These are phyloP conservation scores for Daldinia loculata DNA, from an alignment of 495 filamentous ascomycete species.

Conservation along the genomic window DNA sequence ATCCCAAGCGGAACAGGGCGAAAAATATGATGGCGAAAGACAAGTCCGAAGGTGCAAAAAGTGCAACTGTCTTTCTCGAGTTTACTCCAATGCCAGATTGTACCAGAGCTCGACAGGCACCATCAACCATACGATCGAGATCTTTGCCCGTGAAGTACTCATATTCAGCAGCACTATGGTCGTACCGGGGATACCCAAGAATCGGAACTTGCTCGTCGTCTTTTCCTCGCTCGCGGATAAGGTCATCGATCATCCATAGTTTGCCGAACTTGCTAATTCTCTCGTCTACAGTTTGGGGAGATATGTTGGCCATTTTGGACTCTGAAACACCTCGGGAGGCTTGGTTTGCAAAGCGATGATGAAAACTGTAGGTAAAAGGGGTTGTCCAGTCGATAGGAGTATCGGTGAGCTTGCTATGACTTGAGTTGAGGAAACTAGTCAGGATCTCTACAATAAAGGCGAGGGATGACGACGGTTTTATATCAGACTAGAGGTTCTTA, in stretches of 20 bases:
- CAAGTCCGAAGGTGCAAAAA: slow-evolving; percentile 64
- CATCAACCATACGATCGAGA: slow-evolving; percentile 63
- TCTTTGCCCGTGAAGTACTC: slow-evolving; percentile 62
- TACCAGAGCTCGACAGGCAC: slow-evolving; percentile 45
- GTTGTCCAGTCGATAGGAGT: not conserved
- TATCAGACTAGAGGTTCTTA: not conserved
- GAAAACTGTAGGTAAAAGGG: not conserved
- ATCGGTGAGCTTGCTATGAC: not conserved
- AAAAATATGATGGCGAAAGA: slow-evolving; percentile 66
- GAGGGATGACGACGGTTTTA: not conserved
- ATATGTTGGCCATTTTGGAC: slow-evolving; percentile 43
- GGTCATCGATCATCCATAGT: slow-evolving; percentile 59
- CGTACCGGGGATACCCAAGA: slow-evolving; percentile 59
- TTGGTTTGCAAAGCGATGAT: not conserved
- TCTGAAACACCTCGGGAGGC: not conserved
- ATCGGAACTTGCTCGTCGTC: slow-evolving; percentile 61
- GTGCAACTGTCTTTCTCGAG: slow-evolving; percentile 55
- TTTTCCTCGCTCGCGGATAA: slow-evolving; percentile 59
- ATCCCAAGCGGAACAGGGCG: slow-evolving; percentile 66
- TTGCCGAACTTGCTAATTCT: slow-evolving; percentile 40
- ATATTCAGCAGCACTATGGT: slow-evolving; percentile 51
- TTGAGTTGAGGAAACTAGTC: not conserved
- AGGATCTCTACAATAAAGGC: not conserved
- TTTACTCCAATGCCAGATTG: slow-evolving; percentile 50
- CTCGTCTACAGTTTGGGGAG: slow-evolving; percentile 39